Percentiles rank a stretch among this genome's conserved stretches.
Evolutionary conservation across 805 yeast species (phyloP).

Genomic region (Wickerhamomyces silvicola): DNA sequence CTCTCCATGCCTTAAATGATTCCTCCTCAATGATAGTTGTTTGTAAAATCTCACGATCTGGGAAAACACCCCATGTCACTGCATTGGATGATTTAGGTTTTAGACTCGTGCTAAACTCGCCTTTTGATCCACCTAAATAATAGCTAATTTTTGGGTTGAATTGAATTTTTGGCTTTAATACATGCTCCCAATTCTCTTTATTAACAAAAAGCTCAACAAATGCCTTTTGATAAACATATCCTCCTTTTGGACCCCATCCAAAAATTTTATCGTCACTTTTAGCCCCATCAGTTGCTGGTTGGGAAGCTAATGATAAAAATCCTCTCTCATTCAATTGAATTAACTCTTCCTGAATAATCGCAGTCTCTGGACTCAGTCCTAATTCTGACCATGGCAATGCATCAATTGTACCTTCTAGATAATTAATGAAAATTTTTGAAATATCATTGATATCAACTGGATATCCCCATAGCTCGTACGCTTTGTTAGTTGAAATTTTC

Average conservation of each 20-base stretch:
- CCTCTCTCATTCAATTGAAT: conserved; percentile 70
- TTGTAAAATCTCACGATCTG: conserved; percentile 81
- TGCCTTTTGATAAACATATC: conserved; percentile 86
- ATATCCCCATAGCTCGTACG: conserved; percentile 72
- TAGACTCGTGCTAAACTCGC: conserved; percentile 56
- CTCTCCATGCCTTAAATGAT: conserved; percentile 93
- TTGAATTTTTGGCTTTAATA: conserved; percentile 45
- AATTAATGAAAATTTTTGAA: conserved; percentile 59
- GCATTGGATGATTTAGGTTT: conserved; percentile 57
- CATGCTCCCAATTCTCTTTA: conserved; percentile 57
- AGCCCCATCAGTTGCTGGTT: conserved; percentile 85
- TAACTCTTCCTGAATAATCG: conserved; percentile 85
- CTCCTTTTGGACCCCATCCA: conserved; percentile 97
- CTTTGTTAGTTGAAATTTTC: conserved; percentile 63
- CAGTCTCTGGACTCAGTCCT: conserved; percentile 83
- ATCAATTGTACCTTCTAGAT: conserved; percentile 67
- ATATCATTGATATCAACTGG: conserved; percentile 60
- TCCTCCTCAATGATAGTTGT: conserved; percentile 90
- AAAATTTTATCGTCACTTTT: conserved; percentile 77
- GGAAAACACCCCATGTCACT: conserved; percentile 98
- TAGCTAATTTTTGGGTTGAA: conserved; percentile 52
- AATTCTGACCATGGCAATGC: conserved; percentile 90
- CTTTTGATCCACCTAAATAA: conserved; percentile 62
- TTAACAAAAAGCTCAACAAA: conserved; percentile 88
- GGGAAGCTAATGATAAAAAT: conserved; percentile 87